Conservation (phyloP, 1,284 basidiomycete species). For the Coniophora puteana region DNA sequence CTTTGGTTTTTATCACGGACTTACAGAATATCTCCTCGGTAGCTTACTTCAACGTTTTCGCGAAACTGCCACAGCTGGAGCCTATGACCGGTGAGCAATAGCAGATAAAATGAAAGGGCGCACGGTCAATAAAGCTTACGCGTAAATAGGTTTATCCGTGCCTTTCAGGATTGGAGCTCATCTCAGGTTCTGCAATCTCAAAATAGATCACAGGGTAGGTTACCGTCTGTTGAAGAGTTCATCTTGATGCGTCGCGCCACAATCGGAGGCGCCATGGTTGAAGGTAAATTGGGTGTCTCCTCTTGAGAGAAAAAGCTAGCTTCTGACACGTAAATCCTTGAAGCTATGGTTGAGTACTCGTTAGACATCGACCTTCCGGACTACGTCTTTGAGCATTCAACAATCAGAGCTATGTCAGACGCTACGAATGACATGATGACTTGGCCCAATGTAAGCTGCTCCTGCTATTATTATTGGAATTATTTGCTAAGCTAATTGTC, state of each 20-base stretch:
- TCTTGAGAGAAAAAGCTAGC: background rate
- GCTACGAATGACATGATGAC: constrained; percentile 46
- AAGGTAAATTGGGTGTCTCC: constrained; percentile 31
- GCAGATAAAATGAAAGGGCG: constrained; percentile 1
- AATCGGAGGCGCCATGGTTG: constrained; percentile 41
- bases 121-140: too few relatives aligned
- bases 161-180: constrained; percentile 36
- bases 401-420: constrained; percentile 38
- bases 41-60: constrained; percentile 36
- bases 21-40: constrained; percentile 2
- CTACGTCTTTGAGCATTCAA: constrained; percentile 37
- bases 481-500: constrained; percentile 11
- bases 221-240: constrained; percentile 41
- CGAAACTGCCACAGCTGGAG: constrained; percentile 33
- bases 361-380: constrained; percentile 42
- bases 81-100: constrained; percentile 29
- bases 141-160: constrained; percentile 31
- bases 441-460: constrained; percentile 49
- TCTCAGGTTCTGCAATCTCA: constrained; percentile 38
- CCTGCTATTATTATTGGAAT: too few relatives aligned
- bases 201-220: constrained; percentile 33
- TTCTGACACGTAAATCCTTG: constrained; percentile 3
- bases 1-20: too few relatives aligned
- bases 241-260: constrained; percentile 40
- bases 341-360: constrained; percentile 46